A percentile compares a stretch with the other conserved stretches of the same genome.
Conservation (phyloP, 345 rosid genomes). For the Hirschfeldia incana region DNA sequence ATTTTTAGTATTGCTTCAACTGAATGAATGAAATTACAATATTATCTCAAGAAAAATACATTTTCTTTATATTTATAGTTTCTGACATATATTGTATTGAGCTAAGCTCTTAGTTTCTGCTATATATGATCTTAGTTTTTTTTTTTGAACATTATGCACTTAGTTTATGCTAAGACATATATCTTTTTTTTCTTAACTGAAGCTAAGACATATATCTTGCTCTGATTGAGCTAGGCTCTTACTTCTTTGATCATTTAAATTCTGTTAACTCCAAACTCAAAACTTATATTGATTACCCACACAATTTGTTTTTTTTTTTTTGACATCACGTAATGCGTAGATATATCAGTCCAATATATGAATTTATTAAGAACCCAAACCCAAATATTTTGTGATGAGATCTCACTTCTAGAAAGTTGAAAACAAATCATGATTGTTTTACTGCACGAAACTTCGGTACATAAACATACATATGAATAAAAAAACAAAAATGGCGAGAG, state of each 20-base stretch:
- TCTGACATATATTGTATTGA: neutral
- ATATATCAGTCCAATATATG: neutral
- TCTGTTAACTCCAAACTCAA: neutral
- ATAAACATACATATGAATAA: slow-evolving; percentile 7
- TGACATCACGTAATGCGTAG: slow-evolving; percentile 5
- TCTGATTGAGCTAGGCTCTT: neutral
- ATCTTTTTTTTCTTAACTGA: neutral
- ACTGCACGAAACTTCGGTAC: slow-evolving; percentile 21
- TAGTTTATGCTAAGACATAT: neutral
- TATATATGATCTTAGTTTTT: neutral
- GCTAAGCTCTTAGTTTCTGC: neutral
- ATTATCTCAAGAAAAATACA: neutral
- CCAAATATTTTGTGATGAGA: neutral
- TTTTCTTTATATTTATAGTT: neutral
- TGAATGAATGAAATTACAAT: neutral
- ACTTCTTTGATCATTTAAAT: neutral
- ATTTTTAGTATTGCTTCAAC: neutral
- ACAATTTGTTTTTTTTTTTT: neutral
- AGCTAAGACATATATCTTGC: neutral
- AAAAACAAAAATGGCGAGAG: slow-evolving; percentile 22
- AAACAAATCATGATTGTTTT: slow-evolving; percentile 17
- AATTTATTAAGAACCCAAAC: slow-evolving; percentile 9
- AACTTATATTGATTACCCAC: neutral
- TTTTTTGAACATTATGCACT: no score
- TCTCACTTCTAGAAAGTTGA: slow-evolving; percentile 28